These are phyloP conservation scores for Nepenthes mirabilis DNA, from an alignment of 148 eudicot genomes.

Conservation along the genomic window DNA sequence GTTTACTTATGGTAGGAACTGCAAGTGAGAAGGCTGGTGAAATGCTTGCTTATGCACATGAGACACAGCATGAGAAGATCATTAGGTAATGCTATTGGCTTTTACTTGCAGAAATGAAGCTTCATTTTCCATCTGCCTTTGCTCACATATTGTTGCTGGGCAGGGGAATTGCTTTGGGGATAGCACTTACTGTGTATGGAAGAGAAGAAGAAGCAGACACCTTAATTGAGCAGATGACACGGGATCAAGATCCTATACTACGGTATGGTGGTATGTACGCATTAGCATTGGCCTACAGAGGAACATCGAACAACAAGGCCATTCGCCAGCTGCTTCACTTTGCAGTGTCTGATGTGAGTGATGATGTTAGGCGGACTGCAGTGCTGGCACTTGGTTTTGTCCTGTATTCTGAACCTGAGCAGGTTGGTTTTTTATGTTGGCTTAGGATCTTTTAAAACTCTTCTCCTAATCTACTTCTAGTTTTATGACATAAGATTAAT, in stretches of 20 bases:
- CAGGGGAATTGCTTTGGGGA: slow-evolving; percentile 92
- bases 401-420: slow-evolving; percentile 88
- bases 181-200: slow-evolving; percentile 93
- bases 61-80: slow-evolving; percentile 97
- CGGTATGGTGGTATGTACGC: slow-evolving; percentile 99
- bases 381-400: slow-evolving; percentile 98
- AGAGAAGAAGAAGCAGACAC: slow-evolving; percentile 99
- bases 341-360: slow-evolving; percentile 97
- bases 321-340: slow-evolving; percentile 96
- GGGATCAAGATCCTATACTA: slow-evolving; percentile 94
- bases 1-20: slow-evolving; percentile 93
- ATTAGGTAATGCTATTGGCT: slow-evolving; percentile 48
- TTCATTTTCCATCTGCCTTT: not conserved
- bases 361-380: slow-evolving; percentile 96
- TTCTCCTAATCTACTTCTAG: not conserved
- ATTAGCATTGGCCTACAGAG: slow-evolving; percentile 90
- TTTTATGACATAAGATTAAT: no score
- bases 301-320: slow-evolving; percentile 95
- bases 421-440: slow-evolving; percentile 39
- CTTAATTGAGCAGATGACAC: slow-evolving; percentile 91
- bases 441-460: not conserved
- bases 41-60: slow-evolving; percentile 98
- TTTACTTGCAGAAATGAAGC: not conserved
- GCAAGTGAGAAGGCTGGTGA: slow-evolving; percentile 96
- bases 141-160: slow-evolving; percentile 2